Evolutionary conservation across 257 asterid species (phyloP).

Genomic region (Orobanche coerulescens): DNA sequence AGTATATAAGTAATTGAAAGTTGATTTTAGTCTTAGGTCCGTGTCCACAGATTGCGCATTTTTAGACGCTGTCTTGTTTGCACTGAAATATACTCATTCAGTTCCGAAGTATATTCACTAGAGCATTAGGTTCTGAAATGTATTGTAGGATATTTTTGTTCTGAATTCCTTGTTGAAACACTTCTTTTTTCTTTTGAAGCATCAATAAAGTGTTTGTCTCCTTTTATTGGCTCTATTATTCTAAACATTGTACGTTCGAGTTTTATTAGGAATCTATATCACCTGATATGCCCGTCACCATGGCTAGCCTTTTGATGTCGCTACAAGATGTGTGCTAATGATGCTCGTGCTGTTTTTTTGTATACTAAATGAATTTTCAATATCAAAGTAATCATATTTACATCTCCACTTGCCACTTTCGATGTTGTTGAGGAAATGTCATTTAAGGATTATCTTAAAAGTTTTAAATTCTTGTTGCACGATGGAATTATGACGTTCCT

Average conservation of each 20-base stretch:
- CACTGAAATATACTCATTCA: not conserved
- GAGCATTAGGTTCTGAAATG: not conserved
- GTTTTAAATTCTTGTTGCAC: not conserved
- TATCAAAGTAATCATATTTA: not conserved
- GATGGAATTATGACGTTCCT: slow-evolving; percentile 1
- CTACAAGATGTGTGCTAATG: not conserved
- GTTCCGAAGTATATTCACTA: not conserved
- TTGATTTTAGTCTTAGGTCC: not conserved
- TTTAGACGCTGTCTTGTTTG: not conserved
- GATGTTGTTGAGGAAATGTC: not conserved
- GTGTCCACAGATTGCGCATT: not conserved
- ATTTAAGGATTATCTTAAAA: not conserved
- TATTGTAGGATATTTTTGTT: not conserved
- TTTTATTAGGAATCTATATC: not conserved
- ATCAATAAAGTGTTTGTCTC: not conserved
- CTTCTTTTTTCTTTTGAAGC: not conserved
- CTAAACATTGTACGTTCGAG: not conserved
- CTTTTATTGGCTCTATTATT: not conserved
- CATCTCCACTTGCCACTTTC: not conserved
- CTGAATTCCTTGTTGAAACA: not conserved
- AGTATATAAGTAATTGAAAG: no score
- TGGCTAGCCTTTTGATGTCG: not conserved
- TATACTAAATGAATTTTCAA: not conserved
- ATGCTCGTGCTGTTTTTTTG: not conserved
- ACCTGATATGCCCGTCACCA: not conserved